Evolutionary conservation across 441 rosid genomes (phyloP).

Genomic region (Breynia disticha): DNA sequence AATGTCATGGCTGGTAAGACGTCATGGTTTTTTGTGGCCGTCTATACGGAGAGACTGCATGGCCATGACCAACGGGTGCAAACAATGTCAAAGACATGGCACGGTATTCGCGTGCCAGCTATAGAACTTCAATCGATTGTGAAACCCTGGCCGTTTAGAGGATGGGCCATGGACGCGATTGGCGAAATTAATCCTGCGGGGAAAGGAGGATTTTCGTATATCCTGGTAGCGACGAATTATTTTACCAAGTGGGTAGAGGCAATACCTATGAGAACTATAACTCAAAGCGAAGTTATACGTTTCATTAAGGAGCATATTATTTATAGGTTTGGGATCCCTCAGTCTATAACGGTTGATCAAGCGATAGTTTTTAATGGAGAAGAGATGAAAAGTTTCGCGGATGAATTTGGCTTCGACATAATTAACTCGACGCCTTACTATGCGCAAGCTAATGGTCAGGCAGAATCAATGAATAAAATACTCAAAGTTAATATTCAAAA

Average conservation of each 20-base stretch:
- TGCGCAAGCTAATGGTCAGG: no score
- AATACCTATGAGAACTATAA: background rate
- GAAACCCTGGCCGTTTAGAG: background rate
- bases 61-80: slow-evolving; percentile 5
- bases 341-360: background rate
- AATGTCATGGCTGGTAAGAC: no score
- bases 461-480: no score
- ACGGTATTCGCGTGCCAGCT: background rate
- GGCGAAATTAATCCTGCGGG: background rate
- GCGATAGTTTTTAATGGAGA: background rate
- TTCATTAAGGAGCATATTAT: background rate
- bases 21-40: no score
- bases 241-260: background rate
- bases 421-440: no score
- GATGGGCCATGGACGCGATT: background rate
- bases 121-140: background rate
- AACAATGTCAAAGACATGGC: background rate
- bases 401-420: no score
- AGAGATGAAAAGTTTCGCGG: no score
- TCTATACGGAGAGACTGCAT: background rate
- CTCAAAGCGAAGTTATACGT: background rate
- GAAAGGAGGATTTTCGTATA: background rate
- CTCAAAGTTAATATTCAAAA: no score
- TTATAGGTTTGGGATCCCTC: background rate
- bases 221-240: background rate